These are phyloP conservation scores for Isoetes taiwanensis DNA, from an alignment of 75 land plant genomes.

Conservation along the genomic window DNA sequence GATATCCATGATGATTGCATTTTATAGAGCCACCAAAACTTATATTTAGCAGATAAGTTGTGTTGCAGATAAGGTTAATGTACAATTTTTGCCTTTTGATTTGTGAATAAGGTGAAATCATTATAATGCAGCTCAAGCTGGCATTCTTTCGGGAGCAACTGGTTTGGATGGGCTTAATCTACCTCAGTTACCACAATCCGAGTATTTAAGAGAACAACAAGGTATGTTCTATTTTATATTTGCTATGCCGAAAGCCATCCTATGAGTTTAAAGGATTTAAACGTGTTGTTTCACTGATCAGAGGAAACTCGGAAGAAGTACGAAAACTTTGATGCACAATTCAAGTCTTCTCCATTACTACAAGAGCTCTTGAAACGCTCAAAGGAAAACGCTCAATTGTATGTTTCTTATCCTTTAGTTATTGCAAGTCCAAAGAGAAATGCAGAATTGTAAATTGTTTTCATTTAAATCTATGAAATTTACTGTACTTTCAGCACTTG, in stretches of 20 bases:
- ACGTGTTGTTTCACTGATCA: slow-evolving; percentile 14
- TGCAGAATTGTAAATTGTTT: slow-evolving; percentile 44
- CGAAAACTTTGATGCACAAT: slow-evolving; percentile 57
- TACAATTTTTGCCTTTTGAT: too few species aligned
- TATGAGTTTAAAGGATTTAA: background rate
- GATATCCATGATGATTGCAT: too few species aligned
- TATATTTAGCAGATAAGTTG: too few species aligned
- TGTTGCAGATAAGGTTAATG: too few species aligned
- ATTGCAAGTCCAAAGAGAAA: slow-evolving; percentile 58
- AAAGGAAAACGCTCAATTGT: slow-evolving; percentile 65
- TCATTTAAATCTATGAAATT: background rate
- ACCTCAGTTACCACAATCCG: slow-evolving; percentile 59
- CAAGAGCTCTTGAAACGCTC: slow-evolving; percentile 69
- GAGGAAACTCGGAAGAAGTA: slow-evolving; percentile 72
- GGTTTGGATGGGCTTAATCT: slow-evolving; percentile 73
- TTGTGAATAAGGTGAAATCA: too few species aligned
- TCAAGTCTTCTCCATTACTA: slow-evolving; percentile 58
- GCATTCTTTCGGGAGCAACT: slow-evolving; percentile 59
- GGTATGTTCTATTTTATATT: slow-evolving; percentile 25
- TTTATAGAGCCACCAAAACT: too few species aligned
- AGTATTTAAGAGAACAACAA: slow-evolving; percentile 43
- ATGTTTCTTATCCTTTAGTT: background rate
- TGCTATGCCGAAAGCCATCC: background rate
- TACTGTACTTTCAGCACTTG: too few species aligned
- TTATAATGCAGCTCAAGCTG: slow-evolving; percentile 90